Evolutionary conservation across 2,329 filamentous ascomycete species (phyloP), one percentile per base, ranked within the genome.

Genomic region (Cladosporium sp.): DNA sequence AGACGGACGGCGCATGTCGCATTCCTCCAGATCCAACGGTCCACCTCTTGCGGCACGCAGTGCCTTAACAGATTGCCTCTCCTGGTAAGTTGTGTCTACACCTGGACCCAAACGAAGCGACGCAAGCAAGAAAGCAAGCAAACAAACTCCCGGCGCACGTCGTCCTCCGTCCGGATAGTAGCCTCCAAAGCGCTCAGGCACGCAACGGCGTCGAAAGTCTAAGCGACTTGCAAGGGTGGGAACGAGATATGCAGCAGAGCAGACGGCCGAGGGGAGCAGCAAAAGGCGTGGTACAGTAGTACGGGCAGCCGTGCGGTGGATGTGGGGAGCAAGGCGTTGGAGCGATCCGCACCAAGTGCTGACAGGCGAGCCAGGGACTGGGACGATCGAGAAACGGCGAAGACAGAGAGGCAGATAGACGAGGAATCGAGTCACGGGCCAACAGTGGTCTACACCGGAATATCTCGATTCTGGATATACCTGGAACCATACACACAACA

Each of bases 171-270:
- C 45, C 45, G 41, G n/a, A n/a, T n/a, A 36, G 34, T 40, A 32
- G 45, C 45, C 40, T 18, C 45, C 29, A 48, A 40, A 48, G 44
- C 44, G 44, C 27, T 18, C 15, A 36, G 36, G 45, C 45, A 47
- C 36, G 44, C 44, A 47, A 39, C 34, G 24, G 36, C 44, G 32
- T 47, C 36, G 20, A 47, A 22, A 39, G 44, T 39, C 44, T 47
- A 19, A 39, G 44, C 44, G 44, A 47, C 44, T 36, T n/a, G 32
- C 32, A 17, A n/a, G 34, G 44, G 44, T 47, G 44, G 32, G 44
- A 47, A 36, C 36, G 44, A 47, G 36, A 41, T 41, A 40, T 48
- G 45, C 45, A 39, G 37, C 45, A 41, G 37, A 41, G 44, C 44
- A 47, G 45, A 48, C 27, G 37, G 44, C 44, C 36, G 44, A 47